Base-by-base conservation (phyloP, 805 yeast species). In the Saturnispora zaruensis region DNA sequence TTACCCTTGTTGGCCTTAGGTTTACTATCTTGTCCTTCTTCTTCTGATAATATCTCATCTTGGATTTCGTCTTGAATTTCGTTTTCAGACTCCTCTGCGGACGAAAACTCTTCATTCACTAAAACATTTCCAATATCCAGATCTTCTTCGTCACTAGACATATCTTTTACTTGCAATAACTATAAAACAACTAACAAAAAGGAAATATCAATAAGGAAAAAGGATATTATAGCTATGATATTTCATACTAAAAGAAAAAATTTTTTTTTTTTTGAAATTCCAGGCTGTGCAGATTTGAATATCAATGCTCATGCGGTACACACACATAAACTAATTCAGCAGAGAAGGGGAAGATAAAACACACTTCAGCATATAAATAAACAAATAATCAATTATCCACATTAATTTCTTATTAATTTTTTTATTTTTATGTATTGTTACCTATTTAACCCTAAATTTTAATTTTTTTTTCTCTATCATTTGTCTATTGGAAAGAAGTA, bases 121-220 rank as follows among this genome's bases (percentile, higher is more conserved):
- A 84, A 72, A 47, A 78, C 72, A 16, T 77, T 70, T 23, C 85
- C 84, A 57, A 83, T 84, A 61, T 84, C 88, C 58, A 68, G 73
- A 3, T 71, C 80, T 59, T 68, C 75, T 5, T 53, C 54, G 48
- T 51, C 54, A 46, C 53, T 51, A 3, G 53, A 47, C 54, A 49
- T 51, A 26, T 34, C 16, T n/a, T 24, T 41, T 33, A 32, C 6
- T 47, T 25, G 40, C 21, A n/a, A 30, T 34, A 38, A 56, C 54
- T 51, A 53, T 51, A 46, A 51, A 44, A 44, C 48, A 33, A 37
- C 43, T 40, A 37, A 47, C 46, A 45, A 52, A 48, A 38, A 38
- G 21, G 42, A 23, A 38, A 38, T 14, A 21, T n/a, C 24, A 11
- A 21, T 18, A 18, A 36, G 21, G 23, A 18, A 36, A 36, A 36